Evolutionary conservation across 2,329 filamentous ascomycete species (phyloP).

Genomic region (Sporothrix brunneoviolacea): DNA sequence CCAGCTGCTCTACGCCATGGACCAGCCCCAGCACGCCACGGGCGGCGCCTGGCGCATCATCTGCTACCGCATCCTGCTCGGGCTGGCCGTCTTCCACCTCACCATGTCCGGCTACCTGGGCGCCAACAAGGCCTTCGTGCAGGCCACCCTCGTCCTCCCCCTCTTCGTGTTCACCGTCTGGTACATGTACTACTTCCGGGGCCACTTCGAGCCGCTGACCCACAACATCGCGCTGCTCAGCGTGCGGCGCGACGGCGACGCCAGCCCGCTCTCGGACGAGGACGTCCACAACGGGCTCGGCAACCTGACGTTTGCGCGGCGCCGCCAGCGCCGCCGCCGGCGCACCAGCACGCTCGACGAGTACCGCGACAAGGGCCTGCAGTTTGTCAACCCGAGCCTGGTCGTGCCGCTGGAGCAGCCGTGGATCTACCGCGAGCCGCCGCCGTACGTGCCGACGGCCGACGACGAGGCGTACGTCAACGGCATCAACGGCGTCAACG

Average conservation of each 20-base stretch:
- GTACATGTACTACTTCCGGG: conserved; percentile 78
- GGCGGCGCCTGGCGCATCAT: conserved; percentile 96
- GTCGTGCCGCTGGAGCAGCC: conserved; percentile 60
- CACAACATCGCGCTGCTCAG: conserved; percentile 87
- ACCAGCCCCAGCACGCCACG: conserved; percentile 89
- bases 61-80: conserved; percentile 81
- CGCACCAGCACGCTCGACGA: conserved; percentile 65
- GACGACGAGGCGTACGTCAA: no score
- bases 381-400: conserved; percentile 72
- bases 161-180: conserved; percentile 75
- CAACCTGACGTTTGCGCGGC: conserved; percentile 26
- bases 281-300: conserved; percentile 31
- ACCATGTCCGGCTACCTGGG: conserved; percentile 86
- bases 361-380: conserved; percentile 59
- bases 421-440: conserved; percentile 59
- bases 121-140: conserved; percentile 63
- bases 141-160: conserved; percentile 67
- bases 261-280: conserved; percentile 36
- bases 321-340: conserved; percentile 27
- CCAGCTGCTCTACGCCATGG: conserved; percentile 96
- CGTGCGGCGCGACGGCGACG: conserved; percentile 59
- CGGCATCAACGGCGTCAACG: not conserved
- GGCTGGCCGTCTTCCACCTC: conserved; percentile 80
- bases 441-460: conserved; percentile 28
- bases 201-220: conserved; percentile 80